Evolutionary conservation across 495 filamentous ascomycete genomes (phyloP).

Genomic region (Penicillium silybi): DNA sequence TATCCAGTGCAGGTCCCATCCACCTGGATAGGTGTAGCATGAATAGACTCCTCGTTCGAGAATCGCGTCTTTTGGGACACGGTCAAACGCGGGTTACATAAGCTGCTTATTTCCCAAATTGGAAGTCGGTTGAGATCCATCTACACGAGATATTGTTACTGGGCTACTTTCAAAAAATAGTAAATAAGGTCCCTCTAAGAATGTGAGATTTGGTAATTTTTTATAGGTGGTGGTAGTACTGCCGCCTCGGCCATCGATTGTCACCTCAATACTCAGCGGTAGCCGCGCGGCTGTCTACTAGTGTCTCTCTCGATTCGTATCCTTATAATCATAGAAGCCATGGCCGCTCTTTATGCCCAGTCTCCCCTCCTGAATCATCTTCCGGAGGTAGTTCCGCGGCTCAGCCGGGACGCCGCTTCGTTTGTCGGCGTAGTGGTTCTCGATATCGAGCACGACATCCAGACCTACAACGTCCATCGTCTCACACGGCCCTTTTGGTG

Average conservation of each 20-base stretch:
- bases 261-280: too few relatives aligned
- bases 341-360: constrained; percentile 29
- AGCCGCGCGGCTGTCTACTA: too few relatives aligned
- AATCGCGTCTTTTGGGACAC: not conserved
- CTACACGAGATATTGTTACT: too few relatives aligned
- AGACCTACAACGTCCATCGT: constrained; percentile 41
- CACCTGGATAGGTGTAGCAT: not conserved
- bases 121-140: too few relatives aligned
- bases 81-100: not conserved
- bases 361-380: constrained; percentile 23
- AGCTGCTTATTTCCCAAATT: not conserved
- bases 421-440: constrained; percentile 33
- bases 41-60: not conserved
- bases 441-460: constrained; percentile 37
- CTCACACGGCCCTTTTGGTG: constrained; percentile 35
- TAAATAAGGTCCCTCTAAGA: too few relatives aligned
- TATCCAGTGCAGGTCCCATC: not conserved
- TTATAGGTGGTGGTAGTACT: too few relatives aligned
- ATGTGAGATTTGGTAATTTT: too few relatives aligned
- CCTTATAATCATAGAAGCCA: constrained; percentile 32
- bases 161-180: too few relatives aligned
- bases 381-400: constrained; percentile 17
- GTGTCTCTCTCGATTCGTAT: too few relatives aligned
- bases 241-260: too few relatives aligned
- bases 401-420: constrained; percentile 19